These are phyloP conservation scores for Poronia punctata DNA, from an alignment of 495 filamentous ascomycete genomes.

Conservation along the genomic window DNA sequence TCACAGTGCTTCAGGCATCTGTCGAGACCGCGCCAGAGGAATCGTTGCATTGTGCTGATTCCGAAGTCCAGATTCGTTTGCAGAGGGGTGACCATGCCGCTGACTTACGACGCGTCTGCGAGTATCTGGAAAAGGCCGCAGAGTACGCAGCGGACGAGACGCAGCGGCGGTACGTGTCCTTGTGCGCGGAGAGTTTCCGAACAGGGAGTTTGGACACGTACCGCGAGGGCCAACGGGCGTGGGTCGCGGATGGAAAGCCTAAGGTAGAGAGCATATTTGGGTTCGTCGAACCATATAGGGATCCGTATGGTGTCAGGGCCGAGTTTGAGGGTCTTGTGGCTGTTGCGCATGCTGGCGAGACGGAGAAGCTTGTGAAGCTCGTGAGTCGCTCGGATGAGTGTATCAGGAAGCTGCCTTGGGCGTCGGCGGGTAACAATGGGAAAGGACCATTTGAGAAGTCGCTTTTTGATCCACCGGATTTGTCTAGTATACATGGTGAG, in stretches of 20 bases:
- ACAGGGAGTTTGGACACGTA: conserved; percentile 31
- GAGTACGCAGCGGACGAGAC: too few relatives aligned
- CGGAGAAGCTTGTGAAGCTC: conserved; percentile 58
- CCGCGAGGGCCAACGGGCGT: conserved; percentile 30
- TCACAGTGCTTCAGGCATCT: conserved; percentile 14
- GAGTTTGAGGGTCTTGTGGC: conserved; percentile 43
- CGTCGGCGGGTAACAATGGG: conserved; percentile 7
- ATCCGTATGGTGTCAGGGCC: conserved; percentile 37
- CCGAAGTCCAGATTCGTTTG: not conserved
- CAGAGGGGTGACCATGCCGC: conserved; percentile 1
- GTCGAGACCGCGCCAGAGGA: not conserved
- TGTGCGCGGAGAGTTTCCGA: conserved; percentile 30
- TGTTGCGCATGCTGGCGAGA: conserved; percentile 62
- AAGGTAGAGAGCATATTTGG: conserved; percentile 40
- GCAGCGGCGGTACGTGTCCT: too few relatives aligned
- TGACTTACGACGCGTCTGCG: not conserved
- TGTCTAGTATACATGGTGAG: conserved; percentile 53
- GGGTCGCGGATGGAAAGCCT: conserved; percentile 35
- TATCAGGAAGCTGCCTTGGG: conserved; percentile 67
- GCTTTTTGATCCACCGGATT: conserved; percentile 65
- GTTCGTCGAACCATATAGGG: conserved; percentile 45
- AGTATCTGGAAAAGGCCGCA: conserved; percentile 3
- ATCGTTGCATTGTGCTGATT: too few relatives aligned
- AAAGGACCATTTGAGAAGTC: conserved; percentile 57
- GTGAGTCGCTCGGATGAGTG: conserved; percentile 57